Base-by-base conservation (phyloP, 2,329 filamentous ascomycete species). In the Phyllachora maydis region DNA sequence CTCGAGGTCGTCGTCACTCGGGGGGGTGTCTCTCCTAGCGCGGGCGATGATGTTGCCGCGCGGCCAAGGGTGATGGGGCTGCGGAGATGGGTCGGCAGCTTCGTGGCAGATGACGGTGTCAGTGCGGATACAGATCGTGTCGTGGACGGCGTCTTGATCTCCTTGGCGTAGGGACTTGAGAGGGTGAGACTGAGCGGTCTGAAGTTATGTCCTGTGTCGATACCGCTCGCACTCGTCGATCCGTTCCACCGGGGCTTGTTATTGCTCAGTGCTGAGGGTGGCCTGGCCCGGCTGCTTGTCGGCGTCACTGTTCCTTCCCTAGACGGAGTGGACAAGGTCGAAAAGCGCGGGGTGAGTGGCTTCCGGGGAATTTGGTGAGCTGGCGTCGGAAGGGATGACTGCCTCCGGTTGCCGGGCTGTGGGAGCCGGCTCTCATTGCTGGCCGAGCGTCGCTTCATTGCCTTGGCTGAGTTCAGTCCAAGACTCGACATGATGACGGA, bases 171-270 rank as follows among this genome's bases (percentile, higher is more conserved):
- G 0, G 65, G 59, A 30, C 60, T 68, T 0, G 67, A 64, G 2
- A 64, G 65, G 5, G 63, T 68, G 21, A 65, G 46, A 17, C 47
- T 63, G 8, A 72, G 46, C 8, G 71, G 64, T 35, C 65, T 72
- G 47, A 68, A 74, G 40, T 66, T 65, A 42, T 75, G 69, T 14
- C 70, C 68, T n/a, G 65, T 61, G 16, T 72, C 59, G n/a, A 68
- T 51, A 30, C 68, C 60, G 5, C 50, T 49, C 4, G 64, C 60
- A 35, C 73, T 79, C 5, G 68, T 65, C 15, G 69, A 75, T 8
- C 38, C 40, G 38, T 71, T 85, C 78, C 78, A 88, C 28, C 68
- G 61, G 4, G 78, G 78, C 23, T 73, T 66, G 27, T 62, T 54
- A 27, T 60, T 41, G 16, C 56, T 33, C 8, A 52, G 53, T 2